Conservation (phyloP, 1,284 basidiomycete genomes). For the Apiotrichum veenhuisii region DNA sequence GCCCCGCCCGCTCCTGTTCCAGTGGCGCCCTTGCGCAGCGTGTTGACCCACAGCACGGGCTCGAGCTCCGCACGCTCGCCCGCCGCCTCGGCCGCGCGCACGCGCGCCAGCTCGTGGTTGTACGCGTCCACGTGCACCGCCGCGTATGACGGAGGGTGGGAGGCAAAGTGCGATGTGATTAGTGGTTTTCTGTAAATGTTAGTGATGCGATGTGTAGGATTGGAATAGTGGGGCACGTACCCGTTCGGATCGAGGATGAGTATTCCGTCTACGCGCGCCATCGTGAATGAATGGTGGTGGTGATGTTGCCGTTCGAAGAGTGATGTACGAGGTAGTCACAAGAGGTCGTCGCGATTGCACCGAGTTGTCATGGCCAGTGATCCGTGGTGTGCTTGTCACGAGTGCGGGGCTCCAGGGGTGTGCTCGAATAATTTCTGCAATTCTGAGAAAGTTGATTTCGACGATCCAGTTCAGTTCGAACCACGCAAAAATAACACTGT, state of each 20-base stretch:
- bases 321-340: neutral
- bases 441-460: neutral
- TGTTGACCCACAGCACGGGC: conserved; percentile 46
- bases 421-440: neutral
- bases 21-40: conserved; percentile 16
- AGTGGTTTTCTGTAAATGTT: conserved; percentile 64
- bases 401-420: neutral
- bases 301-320: neutral
- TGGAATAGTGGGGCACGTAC: conserved; percentile 57
- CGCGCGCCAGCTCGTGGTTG: conserved; percentile 65
- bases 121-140: conserved; percentile 81
- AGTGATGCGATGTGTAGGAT: too few species aligned
- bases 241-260: conserved; percentile 80
- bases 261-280: conserved; percentile 70
- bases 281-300: conserved; percentile 6
- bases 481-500: neutral
- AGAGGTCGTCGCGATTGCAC: too few species aligned
- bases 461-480: neutral
- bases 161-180: conserved; percentile 85
- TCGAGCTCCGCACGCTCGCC: conserved; percentile 13
- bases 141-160: conserved; percentile 71
- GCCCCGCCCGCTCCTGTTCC: conserved; percentile 33
- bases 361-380: too few species aligned
- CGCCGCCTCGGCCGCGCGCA: conserved; percentile 35
- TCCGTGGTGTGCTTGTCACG: neutral